A percentile compares a stretch with the other conserved stretches of the same genome.
phyloP scores from a whole-genome alignment of 176 grass and related monocot species.

The Oryza rufipogon region DNA sequence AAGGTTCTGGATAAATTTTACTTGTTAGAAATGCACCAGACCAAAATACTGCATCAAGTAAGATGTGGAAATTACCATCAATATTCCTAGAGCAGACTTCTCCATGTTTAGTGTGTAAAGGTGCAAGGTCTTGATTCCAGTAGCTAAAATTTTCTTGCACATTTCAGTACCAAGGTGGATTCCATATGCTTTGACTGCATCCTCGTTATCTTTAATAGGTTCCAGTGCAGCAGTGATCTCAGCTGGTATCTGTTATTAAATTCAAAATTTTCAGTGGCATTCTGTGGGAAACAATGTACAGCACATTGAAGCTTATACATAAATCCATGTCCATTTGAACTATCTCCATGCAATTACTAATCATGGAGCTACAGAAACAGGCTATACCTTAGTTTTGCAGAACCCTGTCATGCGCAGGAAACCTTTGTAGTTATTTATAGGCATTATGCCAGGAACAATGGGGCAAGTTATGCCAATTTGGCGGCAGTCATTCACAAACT shows the following conservation, averaged over 20 bases:
- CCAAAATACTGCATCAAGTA: conserved; percentile 35
- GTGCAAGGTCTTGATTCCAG: conserved; percentile 84
- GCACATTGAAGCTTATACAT: conserved; percentile 1
- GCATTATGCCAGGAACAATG: conserved; percentile 96
- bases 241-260: conserved; percentile 61
- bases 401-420: conserved; percentile 83
- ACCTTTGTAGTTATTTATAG: conserved; percentile 90
- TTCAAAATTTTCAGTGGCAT: conserved; percentile 27
- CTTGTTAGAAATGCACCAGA: background rate
- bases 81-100: conserved; percentile 78
- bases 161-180: conserved; percentile 85
- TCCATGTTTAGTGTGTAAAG: conserved; percentile 93
- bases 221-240: conserved; percentile 76
- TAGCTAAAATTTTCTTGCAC: conserved; percentile 93
- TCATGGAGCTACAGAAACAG: conserved; percentile 5
- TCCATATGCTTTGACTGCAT: conserved; percentile 84
- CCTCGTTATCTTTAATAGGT: conserved; percentile 89
- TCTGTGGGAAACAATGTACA: background rate
- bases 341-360: conserved; percentile 32
- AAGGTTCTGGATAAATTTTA: conserved; percentile 61
- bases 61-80: conserved; percentile 54
- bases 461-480: conserved; percentile 91
- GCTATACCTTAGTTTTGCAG: conserved; percentile 85
- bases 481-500: conserved; percentile 87
- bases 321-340: conserved; percentile 2